phyloP scores from a whole-genome alignment of 192 early-diverging fungal genomes.

The Gryganskiella cystojenkinii region DNA sequence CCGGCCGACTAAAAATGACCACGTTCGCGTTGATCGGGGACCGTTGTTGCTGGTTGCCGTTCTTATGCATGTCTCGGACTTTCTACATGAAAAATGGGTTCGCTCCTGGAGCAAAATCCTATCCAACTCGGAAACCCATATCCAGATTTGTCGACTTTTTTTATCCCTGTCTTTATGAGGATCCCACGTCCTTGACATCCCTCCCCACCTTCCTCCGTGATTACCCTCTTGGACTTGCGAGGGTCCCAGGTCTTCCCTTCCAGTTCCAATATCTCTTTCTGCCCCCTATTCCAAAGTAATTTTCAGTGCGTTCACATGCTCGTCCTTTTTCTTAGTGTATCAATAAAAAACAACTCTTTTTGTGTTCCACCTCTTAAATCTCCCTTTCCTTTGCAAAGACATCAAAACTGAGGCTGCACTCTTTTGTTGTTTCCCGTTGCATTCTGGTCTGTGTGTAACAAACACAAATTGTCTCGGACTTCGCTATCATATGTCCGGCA shows the following conservation, averaged over 20 bases:
- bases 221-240: too few relatives aligned
- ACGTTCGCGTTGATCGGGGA: too few relatives aligned
- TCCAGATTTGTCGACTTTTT: not conserved
- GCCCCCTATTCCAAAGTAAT: not conserved
- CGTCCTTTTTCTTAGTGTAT: not conserved
- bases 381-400: not conserved
- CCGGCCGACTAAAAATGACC: too few relatives aligned
- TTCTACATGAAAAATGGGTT: too few relatives aligned
- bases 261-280: too few relatives aligned
- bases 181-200: not conserved
- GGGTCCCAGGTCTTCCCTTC: too few relatives aligned
- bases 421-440: not conserved
- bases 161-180: not conserved
- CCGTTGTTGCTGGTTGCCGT: too few relatives aligned
- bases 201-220: too few relatives aligned
- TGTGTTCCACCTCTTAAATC: slow-evolving; percentile 1
- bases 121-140: not conserved
- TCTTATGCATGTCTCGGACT: too few relatives aligned
- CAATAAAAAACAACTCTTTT: not conserved
- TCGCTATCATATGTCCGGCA: slow-evolving; percentile 15
- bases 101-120: too few relatives aligned
- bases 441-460: slow-evolving; percentile 4
- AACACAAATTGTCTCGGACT: slow-evolving; percentile 4
- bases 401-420: not conserved
- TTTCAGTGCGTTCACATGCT: slow-evolving; percentile 25